These are phyloP conservation scores for Ophiostoma pallidulum DNA, from an alignment of 2,329 filamentous ascomycete species.

Conservation along the genomic window DNA sequence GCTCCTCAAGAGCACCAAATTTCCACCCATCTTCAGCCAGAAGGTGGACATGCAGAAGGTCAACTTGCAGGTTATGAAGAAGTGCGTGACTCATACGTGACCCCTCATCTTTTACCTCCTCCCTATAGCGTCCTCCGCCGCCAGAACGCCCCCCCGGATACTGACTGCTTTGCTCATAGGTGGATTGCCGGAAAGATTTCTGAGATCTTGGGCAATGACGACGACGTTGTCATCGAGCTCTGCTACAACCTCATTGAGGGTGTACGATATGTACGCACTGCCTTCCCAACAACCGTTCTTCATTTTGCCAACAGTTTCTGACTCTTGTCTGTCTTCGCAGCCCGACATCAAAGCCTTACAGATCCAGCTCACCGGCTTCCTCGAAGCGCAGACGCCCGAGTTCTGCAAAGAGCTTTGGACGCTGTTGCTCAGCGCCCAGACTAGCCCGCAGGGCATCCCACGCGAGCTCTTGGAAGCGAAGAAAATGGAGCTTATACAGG, in stretches of 20 bases:
- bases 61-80: constrained; percentile 96
- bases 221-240: constrained; percentile 91
- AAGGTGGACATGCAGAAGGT: constrained; percentile 98
- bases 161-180: constrained; percentile 40
- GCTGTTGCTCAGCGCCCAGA: constrained; percentile 80
- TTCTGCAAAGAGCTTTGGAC: constrained; percentile 96
- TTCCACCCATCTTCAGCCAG: constrained; percentile 83
- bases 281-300: not conserved
- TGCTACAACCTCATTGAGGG: constrained; percentile 63
- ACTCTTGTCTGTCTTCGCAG: constrained; percentile 37
- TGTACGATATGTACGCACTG: constrained; percentile 57
- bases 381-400: constrained; percentile 78
- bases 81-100: too few relatives aligned
- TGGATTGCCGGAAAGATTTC: constrained; percentile 90
- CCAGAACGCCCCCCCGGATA: too few relatives aligned
- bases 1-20: constrained; percentile 83
- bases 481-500: constrained; percentile 87
- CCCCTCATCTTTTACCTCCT: too few relatives aligned
- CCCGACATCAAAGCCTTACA: constrained; percentile 94
- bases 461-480: constrained; percentile 94
- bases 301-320: not conserved
- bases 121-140: too few relatives aligned
- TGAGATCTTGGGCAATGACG: constrained; percentile 81
- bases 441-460: constrained; percentile 80
- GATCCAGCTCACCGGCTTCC: constrained; percentile 87